Percentiles rank a stretch among this genome's conserved stretches.
These are phyloP conservation scores for Babesia microti DNA, from an alignment of 169 alveolate genomes.

Conservation along the genomic window DNA sequence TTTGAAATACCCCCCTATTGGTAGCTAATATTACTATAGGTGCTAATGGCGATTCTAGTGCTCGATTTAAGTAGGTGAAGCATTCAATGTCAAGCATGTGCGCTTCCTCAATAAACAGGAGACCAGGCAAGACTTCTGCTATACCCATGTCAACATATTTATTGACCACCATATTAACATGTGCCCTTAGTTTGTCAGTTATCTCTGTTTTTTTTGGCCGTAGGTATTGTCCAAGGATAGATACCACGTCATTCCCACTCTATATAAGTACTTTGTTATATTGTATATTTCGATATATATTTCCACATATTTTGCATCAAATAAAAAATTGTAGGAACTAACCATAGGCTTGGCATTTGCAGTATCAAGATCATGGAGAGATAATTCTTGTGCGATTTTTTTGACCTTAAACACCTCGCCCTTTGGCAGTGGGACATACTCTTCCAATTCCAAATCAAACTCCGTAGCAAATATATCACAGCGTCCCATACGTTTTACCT, in stretches of 20 bases:
- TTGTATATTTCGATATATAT: constrained; percentile 1
- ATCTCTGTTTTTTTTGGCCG: constrained; percentile 98
- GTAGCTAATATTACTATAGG: constrained; percentile 98
- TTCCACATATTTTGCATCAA: neutral
- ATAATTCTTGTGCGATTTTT: constrained; percentile 97
- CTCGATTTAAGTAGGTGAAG: constrained; percentile 95
- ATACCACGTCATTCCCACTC: constrained; percentile 93
- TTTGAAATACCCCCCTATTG: constrained; percentile 82
- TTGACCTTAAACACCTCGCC: constrained; percentile 99
- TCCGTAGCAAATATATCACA: constrained; percentile 95
- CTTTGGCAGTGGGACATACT: constrained; percentile 97
- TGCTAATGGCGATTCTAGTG: constrained; percentile 92
- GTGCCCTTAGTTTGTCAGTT: constrained; percentile 96
- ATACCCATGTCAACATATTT: constrained; percentile 92
- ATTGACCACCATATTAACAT: constrained; percentile 96
- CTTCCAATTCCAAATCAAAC: constrained; percentile 98
- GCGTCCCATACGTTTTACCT: constrained; percentile 95
- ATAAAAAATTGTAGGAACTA: neutral
- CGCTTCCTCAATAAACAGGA: constrained; percentile 97
- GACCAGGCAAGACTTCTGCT: constrained; percentile 99
- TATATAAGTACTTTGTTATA: constrained; percentile 1
- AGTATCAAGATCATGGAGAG: constrained; percentile 97
- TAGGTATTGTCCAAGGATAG: constrained; percentile 90
- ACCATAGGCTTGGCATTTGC: constrained; percentile 97
- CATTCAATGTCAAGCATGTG: constrained; percentile 99